Conservation (phyloP, 2,329 filamentous ascomycete species). For the Zasmidium citrigriseum region DNA sequence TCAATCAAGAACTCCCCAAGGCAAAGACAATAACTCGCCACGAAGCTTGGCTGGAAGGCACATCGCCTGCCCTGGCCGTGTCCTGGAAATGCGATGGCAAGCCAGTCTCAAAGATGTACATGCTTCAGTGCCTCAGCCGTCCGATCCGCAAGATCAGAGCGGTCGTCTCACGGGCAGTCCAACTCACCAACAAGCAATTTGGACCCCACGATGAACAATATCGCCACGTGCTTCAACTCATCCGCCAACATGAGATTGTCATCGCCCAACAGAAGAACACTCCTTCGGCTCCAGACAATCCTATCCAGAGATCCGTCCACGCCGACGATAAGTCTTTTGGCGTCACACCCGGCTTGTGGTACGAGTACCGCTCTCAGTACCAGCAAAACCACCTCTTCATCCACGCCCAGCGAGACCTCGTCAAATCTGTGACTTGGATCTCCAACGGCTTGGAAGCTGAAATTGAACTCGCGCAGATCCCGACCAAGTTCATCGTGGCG, state of each 20-base stretch:
- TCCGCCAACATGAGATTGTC: background rate
- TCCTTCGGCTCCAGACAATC: background rate
- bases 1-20: background rate
- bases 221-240: background rate
- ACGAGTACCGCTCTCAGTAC: background rate
- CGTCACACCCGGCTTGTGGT: background rate
- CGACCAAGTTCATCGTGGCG: slow-evolving; percentile 8
- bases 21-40: slow-evolving; percentile 1
- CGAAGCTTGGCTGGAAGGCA: slow-evolving; percentile 8
- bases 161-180: background rate
- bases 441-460: slow-evolving; percentile 1
- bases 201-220: background rate
- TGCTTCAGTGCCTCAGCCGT: background rate
- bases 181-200: background rate
- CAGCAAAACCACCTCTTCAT: background rate
- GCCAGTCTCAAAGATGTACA: background rate
- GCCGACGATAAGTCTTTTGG: background rate
- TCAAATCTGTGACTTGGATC: slow-evolving; percentile 1
- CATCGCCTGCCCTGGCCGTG: background rate
- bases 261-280: background rate
- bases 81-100: slow-evolving; percentile 7
- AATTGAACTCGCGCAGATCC: background rate
- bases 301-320: background rate
- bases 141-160: background rate
- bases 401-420: slow-evolving; percentile 1